Evolutionary conservation across 2,329 filamentous ascomycete species (phyloP), one percentile per base, ranked within the genome.

Genomic region (Fusarium albosuccineum): DNA sequence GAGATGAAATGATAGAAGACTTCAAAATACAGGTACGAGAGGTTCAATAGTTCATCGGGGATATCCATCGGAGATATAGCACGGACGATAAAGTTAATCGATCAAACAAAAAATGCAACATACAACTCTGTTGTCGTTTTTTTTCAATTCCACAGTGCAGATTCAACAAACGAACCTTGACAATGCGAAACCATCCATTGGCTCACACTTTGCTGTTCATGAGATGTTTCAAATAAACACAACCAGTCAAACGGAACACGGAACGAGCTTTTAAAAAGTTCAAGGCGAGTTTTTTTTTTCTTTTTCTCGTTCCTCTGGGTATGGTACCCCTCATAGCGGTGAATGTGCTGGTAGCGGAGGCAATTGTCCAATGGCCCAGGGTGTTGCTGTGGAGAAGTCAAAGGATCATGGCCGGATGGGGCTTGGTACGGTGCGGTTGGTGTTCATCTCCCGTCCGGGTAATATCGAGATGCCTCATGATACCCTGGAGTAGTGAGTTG

Each of bases 351-450:
- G 27, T 17, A 41, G 34, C 37, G 26, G 30, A 50, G 34, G 46
- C 33, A n/a, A 56, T 54, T 63, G 48, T 48, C 66, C 66, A 69
- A 68, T 69, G 39, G 34, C 34, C 40, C 44, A 29, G 22, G 26
- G 48, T 66, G 30, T 33, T 33, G 44, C 42, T 67, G 66, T 69
- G 66, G 63, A 37, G 66, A 69, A 68, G 37, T 22, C 4, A 44
- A 17, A 22, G 65, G 65, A 66, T 42, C 49, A 54, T 53, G 44
- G 33, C 65, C 65, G 66, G 49, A 68, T 68, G 51, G 33, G 62
- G 66, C 27, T 68, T 69, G 57, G 65, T 60, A 60, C 58, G 48
- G 44, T 16, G 40, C 37, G n/a, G 39, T 40, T 34, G 51, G 40
- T 40, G 37, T 54, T 54, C 30, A 17, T 44, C n/a, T 22, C 13